These are phyloP conservation scores for Conticribra guillardii DNA, from an alignment of 108 stramenopile species.

Conservation along the genomic window DNA sequence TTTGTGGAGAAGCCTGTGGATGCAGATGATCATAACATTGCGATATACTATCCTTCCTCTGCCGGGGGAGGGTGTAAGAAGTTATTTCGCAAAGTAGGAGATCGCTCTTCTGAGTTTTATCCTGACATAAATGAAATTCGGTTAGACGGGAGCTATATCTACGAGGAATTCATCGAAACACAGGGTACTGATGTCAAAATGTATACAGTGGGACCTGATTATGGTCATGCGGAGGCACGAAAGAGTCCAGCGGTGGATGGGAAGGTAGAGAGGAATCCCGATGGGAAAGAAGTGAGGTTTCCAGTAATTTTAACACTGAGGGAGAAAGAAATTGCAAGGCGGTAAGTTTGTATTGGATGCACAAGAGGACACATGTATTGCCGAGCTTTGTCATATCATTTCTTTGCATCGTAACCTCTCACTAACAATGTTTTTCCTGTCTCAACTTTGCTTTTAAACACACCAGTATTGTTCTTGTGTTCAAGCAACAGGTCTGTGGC, in stretches of 20 bases:
- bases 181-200: slow-evolving; percentile 99
- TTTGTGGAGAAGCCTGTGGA: slow-evolving; percentile 99
- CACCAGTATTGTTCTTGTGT: slow-evolving; percentile 85
- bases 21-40: slow-evolving; percentile 98
- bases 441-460: no score
- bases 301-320: slow-evolving; percentile 94
- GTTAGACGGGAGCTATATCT: slow-evolving; percentile 93
- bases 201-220: slow-evolving; percentile 90
- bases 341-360: slow-evolving; percentile 5
- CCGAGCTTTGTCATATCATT: no score
- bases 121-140: slow-evolving; percentile 92
- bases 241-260: slow-evolving; percentile 98
- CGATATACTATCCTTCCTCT: slow-evolving; percentile 94
- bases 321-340: slow-evolving; percentile 95
- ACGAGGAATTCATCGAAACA: slow-evolving; percentile 97
- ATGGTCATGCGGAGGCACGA: slow-evolving; percentile 98
- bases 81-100: slow-evolving; percentile 95
- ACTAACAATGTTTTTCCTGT: no score
- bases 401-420: no score
- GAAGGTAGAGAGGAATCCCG: slow-evolving; percentile 92
- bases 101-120: slow-evolving; percentile 91
- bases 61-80: slow-evolving; percentile 98
- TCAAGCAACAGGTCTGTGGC: slow-evolving; percentile 97
- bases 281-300: slow-evolving; percentile 96
- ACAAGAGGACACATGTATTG: neutral